Base-by-base conservation (phyloP, 306 rosid genomes). In the Cicer yamashitae region DNA sequence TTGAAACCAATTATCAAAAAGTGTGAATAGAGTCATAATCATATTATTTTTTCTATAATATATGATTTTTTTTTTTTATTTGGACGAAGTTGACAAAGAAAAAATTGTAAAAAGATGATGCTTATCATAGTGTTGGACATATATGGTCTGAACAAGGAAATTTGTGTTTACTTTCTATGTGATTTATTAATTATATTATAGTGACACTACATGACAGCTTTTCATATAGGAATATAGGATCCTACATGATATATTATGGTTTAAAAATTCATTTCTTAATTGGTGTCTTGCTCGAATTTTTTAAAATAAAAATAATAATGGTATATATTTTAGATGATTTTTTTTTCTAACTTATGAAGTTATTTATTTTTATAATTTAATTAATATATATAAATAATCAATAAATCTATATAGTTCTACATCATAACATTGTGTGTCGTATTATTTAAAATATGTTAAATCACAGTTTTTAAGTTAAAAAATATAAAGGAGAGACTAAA, bases 1-100 rank as follows among this genome's bases (percentile, higher is more conserved):
- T 60, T 74, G 64, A 51, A 76, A 82, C 69, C 57, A 76, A 62
- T 30, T 30, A 30, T 7, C 8, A 39, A 51, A 30, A 8, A 7
- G 30, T 30, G 18, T 70, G 73, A 76, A 64, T 12, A 50, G 41
- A 70, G 63, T 75, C 83, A 81, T 25, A 45, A 3, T 18, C 34
- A 8, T 54, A 54, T 5, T 58, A 50, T 6, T 72, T 82, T 30
- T 44, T 64, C 10, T 30, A 17, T 67, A 13, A 70, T 22, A 22
- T 22, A 22, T 13, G 25, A 64, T 60, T 79, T 37, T 11, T 38
- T 37, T 30, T 13, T 34, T 3, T 38, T 60, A 65, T 56, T 81
- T 76, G 72, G 91, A 79, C 79, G 88, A 82, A 60, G 76, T 76
- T 79, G 80, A 68, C 89, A 79, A 85, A 70, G 86, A 46, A 81